Percentiles rank a stretch among this genome's conserved stretches.
Evolutionary conservation across 2,329 filamentous ascomycete genomes (phyloP).

Genomic region (Cordyceps farinosa): DNA sequence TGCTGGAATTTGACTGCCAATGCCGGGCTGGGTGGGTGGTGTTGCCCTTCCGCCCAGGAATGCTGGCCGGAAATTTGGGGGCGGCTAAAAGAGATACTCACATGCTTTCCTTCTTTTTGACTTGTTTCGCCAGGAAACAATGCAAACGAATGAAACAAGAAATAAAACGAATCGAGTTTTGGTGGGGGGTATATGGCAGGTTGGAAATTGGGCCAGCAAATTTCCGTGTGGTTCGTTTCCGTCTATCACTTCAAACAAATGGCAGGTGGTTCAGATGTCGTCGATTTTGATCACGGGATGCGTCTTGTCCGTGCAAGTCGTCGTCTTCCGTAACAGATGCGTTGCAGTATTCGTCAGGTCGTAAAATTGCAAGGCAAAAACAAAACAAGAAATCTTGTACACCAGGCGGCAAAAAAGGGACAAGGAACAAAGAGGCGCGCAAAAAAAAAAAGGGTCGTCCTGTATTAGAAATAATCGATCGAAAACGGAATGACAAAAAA

Average conservation of each 20-base stretch:
- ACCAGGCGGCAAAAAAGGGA: background rate
- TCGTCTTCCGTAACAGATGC: no score
- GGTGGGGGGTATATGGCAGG: background rate
- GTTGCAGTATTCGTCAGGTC: no score
- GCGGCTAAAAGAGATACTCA: background rate
- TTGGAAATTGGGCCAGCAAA: constrained; percentile 7
- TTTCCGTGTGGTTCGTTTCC: background rate
- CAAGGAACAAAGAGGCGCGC: no score
- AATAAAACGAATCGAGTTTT: background rate
- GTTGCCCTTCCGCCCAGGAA: background rate
- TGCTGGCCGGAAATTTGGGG: background rate
- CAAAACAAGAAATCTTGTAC: no score
- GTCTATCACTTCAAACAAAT: background rate
- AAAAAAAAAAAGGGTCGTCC: background rate
- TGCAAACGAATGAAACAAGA: background rate
- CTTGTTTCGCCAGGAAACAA: constrained; percentile 2
- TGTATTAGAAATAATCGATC: background rate
- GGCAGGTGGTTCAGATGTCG: constrained; percentile 1
- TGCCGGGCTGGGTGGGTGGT: background rate
- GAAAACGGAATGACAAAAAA: background rate
- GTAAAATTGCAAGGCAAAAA: no score
- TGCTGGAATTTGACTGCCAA: constrained; percentile 10
- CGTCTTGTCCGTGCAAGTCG: background rate
- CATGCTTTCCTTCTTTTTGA: background rate
- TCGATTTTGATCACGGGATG: background rate